These are phyloP conservation scores for Rhizopus delemar DNA, from an alignment of 371 early-diverging fungal species.

Conservation along the genomic window DNA sequence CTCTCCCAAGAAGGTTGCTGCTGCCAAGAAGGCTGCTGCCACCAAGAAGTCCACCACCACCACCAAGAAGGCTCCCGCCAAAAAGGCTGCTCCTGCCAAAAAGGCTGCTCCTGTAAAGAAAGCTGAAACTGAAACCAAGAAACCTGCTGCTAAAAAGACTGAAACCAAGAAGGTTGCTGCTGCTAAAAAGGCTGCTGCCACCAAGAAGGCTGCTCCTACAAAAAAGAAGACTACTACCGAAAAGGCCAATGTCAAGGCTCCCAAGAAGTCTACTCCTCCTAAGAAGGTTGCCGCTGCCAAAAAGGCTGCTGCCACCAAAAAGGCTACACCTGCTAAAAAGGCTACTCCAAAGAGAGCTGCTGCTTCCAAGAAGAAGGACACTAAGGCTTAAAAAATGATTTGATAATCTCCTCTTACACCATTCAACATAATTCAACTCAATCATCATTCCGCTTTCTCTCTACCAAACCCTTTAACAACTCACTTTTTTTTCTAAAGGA, in stretches of 20 bases:
- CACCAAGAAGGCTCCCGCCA: conserved; percentile 35
- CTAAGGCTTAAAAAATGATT: conserved; percentile 16
- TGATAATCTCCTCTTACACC: neutral
- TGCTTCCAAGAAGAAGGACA: conserved; percentile 25
- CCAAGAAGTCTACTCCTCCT: conserved; percentile 32
- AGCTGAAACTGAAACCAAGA: conserved; percentile 32
- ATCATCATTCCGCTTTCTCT: neutral
- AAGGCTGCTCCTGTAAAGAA: conserved; percentile 54
- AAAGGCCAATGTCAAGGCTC: conserved; percentile 13
- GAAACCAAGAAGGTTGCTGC: conserved; percentile 62
- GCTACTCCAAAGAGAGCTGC: conserved; percentile 28
- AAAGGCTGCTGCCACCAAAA: conserved; percentile 55
- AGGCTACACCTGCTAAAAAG: conserved; percentile 46
- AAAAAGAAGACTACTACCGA: conserved; percentile 45
- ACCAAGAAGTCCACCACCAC: conserved; percentile 13
- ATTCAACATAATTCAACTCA: neutral
- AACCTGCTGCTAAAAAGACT: conserved; percentile 42
- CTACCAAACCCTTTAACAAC: conserved; percentile 1
- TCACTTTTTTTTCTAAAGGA: conserved; percentile 7
- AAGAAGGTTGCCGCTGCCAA: conserved; percentile 57
- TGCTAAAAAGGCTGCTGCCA: conserved; percentile 26
- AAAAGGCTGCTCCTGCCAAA: conserved; percentile 56
- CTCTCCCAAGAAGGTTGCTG: conserved; percentile 35
- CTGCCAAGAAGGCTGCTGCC: conserved; percentile 43
- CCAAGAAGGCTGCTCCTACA: conserved; percentile 37